Base-by-base conservation (phyloP, 1,284 basidiomycete species). In the Pseudozyma tsukubaensis region DNA sequence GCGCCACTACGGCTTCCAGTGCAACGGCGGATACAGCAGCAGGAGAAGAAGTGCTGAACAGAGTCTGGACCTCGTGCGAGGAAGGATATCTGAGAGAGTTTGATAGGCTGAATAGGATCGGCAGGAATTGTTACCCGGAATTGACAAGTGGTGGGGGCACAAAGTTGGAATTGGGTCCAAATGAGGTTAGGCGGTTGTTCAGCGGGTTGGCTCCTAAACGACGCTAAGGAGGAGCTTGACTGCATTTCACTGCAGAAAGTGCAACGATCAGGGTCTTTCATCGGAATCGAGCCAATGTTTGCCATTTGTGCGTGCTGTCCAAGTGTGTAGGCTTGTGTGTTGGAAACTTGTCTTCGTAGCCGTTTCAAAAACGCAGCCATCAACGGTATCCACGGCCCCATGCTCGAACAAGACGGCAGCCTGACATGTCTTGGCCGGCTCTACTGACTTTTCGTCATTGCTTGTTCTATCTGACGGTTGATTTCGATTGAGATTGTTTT, bases 41-140 rank as follows among this genome's bases (percentile, higher is more conserved):
- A 34, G 42, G 56, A 18, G 51, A 29, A 8, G 76, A 76, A 32
- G 79, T 79, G n/a, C 49, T 80, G 10, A 48, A 21, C 0, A 43
- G 53, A 5, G 77, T 80, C 0, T 80, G 79, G 79, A 37, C 21
- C 6, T 19, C n/a, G 6, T 79, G 77, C 48, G 64, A 79, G 53
- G 66, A 76, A 18, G 73, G 53, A 2, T 79, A 70, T 34, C 14
- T 70, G 16, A 9, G 56, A 1, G 79, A 80, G 54, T 64, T 71
- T 18, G 69, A 78, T 34, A 35, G 79, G 16, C 37, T 70, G 16
- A 21, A 18, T 3, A 45, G 75, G 18, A 72, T 79, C 11, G 54
- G 55, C 2, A 45, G 43, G n/a, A 72, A 79, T 7, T 80, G 79
- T 54, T 80, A 79, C 44, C 34, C 53, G 8, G 76, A 76, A 36